Evolutionary conservation across 352 stramenopile genomes (phyloP), one percentile per base, ranked within the genome.

Genomic region (Phytophthora sp.): DNA sequence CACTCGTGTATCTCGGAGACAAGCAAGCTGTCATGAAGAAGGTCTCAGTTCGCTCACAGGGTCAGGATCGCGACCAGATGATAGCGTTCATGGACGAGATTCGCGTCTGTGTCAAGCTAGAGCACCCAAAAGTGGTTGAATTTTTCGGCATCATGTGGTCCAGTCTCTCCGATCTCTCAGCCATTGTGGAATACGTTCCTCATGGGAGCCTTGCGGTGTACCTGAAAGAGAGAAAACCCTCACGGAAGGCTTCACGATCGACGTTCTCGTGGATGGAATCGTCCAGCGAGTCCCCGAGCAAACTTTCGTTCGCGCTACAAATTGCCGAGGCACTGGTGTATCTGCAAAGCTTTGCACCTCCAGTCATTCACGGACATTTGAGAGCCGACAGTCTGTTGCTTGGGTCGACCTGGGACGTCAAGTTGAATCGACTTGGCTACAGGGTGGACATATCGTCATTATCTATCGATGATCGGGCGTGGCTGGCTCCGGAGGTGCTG

Each of bases 31-130:
- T 80, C 47, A 73, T 80, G 64, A 80, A 80, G 51, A 73, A 75
- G 26, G 47, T 73, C 9, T 68, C 64, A 12, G 44, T 69, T 47
- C 73, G 73, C 49, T 42, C 33, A 11, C 64, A 64, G 35, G 49
- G 54, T 27, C 64, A 67, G 33, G 58, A 73, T 53, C 47, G 57
- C 4, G 72, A 77, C 33, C 55, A 73, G 18, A 65, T 77, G 53
- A 54, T 70, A 15, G 73, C 69, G 15, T 89, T 89, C 56, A 87
- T 87, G 80, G 66, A 87, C 30, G 82, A 91, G 57, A 91, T 93
- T 57, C 82, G 84, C 2, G 53, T 93, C 18, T 88, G 66, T 38
- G 77, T 80, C 2, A 74, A 69, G 27, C 58, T 92, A 9, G 64
- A 84, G 33, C 79, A 92, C 46, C 64, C 79, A 8, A 80, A 82